Evolutionary conservation across 2,329 filamentous ascomycete genomes (phyloP).

Genomic region (Fusarium vanettenii): DNA sequence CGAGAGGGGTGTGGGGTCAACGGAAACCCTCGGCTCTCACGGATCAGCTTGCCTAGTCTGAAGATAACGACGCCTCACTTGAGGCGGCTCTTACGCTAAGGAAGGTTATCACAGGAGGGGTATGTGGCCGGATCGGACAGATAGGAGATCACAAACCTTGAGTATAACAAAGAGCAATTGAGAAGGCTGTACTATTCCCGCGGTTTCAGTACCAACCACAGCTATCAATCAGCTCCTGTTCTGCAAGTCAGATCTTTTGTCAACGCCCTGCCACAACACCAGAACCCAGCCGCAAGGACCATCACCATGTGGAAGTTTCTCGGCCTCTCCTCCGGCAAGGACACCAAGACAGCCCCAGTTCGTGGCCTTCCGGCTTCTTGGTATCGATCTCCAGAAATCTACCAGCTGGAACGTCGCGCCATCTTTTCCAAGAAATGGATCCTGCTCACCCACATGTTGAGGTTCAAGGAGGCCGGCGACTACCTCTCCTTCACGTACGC

Average conservation of each 20-base stretch:
- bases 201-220: background rate
- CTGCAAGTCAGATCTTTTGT: background rate
- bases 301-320: constrained; percentile 26
- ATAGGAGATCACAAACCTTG: background rate
- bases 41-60: background rate
- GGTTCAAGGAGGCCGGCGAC: constrained; percentile 63
- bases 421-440: constrained; percentile 68
- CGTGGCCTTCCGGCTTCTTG: constrained; percentile 60
- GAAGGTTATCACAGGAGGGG: background rate
- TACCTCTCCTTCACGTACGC: constrained; percentile 67
- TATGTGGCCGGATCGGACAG: background rate
- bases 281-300: background rate
- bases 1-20: background rate
- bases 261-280: background rate
- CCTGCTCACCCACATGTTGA: constrained; percentile 62
- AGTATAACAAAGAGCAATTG: background rate
- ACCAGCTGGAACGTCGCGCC: constrained; percentile 64
- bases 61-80: background rate
- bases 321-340: constrained; percentile 15
- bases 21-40: background rate
- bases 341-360: constrained; percentile 10
- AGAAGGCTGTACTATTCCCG: background rate
- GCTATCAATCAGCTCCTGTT: background rate
- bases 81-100: background rate
- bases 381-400: constrained; percentile 62